phyloP scores from a whole-genome alignment of 1,284 basidiomycete species.

The Leccinum fuscescens region DNA sequence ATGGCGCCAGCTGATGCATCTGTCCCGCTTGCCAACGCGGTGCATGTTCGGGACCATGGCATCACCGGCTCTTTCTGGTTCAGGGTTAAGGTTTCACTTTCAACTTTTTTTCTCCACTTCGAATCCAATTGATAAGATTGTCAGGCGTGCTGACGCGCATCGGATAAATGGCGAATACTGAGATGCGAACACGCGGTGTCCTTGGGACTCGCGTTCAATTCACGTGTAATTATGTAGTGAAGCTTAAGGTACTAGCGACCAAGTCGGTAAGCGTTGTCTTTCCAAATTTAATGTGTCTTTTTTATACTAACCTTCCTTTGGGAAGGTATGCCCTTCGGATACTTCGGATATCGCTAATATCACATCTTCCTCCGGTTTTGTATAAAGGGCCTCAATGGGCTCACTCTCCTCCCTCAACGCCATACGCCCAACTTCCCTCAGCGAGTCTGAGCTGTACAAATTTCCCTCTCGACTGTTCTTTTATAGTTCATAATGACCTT shows the following conservation, averaged over 20 bases:
- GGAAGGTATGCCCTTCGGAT: conserved; percentile 15
- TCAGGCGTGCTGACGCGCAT: not conserved
- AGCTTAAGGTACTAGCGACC: conserved; percentile 29
- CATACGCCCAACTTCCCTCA: conserved; percentile 18
- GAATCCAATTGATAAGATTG: conserved; percentile 6
- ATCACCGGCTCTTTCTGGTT: conserved; percentile 13
- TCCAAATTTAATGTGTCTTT: conserved; percentile 32
- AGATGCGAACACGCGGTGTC: conserved; percentile 28
- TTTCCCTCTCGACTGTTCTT: conserved; percentile 9
- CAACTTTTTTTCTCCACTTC: conserved; percentile 3
- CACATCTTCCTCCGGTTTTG: conserved; percentile 20
- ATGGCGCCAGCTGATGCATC: conserved; percentile 7
- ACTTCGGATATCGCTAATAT: conserved; percentile 18
- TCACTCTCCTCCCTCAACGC: conserved; percentile 4
- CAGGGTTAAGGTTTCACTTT: conserved; percentile 19
- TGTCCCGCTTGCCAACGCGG: conserved; percentile 8
- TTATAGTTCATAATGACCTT: conserved; percentile 24
- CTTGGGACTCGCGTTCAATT: conserved; percentile 15
- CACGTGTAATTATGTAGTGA: conserved; percentile 35
- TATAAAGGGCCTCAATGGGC: conserved; percentile 27
- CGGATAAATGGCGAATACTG: conserved; percentile 24
- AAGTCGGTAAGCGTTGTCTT: conserved; percentile 20
- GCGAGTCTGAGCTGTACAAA: conserved; percentile 27
- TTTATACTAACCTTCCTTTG: conserved; percentile 28
- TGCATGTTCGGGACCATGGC: not conserved